Conservation (phyloP, 208 protist genomes). For the Histomonas meleagridis region DNA sequence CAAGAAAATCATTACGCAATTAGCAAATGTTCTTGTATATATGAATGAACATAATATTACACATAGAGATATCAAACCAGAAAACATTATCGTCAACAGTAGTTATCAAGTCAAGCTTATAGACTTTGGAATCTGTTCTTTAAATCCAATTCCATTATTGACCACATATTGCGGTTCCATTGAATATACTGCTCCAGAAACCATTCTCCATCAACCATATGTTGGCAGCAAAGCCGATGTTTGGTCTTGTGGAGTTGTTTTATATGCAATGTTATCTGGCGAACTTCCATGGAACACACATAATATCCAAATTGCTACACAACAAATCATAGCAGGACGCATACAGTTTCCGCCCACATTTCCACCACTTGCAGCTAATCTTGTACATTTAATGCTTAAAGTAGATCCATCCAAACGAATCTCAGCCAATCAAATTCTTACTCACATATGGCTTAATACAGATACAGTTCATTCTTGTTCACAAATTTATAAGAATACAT, state of each 20-base stretch:
- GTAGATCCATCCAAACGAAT: no score
- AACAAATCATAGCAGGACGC: neutral
- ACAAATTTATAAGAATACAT: no score
- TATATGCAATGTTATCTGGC: neutral
- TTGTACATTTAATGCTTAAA: no score
- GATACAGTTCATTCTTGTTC: no score
- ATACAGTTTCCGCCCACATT: no score
- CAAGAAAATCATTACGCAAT: neutral
- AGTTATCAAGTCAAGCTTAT: neutral
- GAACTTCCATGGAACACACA: neutral
- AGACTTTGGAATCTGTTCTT: neutral
- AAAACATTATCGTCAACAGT: neutral
- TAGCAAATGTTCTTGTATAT: neutral
- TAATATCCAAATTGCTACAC: neutral
- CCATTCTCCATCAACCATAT: neutral
- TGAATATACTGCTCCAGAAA: neutral
- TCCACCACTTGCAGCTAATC: no score
- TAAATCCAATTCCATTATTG: neutral
- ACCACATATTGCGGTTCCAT: neutral
- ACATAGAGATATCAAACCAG: slow-evolving; percentile 12
- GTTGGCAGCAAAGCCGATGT: neutral
- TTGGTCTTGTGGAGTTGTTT: neutral
- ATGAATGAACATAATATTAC: neutral
- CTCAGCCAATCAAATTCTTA: no score
- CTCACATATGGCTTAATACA: no score